A percentile compares a stretch with the other conserved stretches of the same genome.
phyloP scores from a whole-genome alignment of 257 asterid genomes.

The Nyctanthes arbortristis region DNA sequence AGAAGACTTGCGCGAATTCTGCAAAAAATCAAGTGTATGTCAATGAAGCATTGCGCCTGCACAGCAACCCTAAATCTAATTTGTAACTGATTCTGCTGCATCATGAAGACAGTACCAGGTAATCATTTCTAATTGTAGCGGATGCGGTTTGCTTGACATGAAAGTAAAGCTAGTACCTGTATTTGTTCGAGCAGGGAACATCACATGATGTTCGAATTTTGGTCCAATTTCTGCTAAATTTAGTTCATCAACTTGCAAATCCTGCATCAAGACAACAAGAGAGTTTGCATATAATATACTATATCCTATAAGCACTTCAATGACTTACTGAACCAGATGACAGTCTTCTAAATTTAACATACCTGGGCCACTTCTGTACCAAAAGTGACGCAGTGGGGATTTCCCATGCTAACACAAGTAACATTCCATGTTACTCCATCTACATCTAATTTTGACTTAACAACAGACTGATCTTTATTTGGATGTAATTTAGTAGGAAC shows the following conservation, averaged over 20 bases:
- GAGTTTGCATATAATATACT: background rate
- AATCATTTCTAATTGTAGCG: background rate
- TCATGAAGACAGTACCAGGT: background rate
- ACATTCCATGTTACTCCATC: conserved; percentile 72
- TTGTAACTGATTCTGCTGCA: background rate
- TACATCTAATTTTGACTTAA: conserved; percentile 57
- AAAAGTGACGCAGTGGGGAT: conserved; percentile 82
- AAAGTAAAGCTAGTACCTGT: conserved; percentile 55
- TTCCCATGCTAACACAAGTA: conserved; percentile 93
- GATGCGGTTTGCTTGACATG: background rate
- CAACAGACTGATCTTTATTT: conserved; percentile 61
- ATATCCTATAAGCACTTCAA: background rate
- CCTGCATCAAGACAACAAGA: conserved; percentile 36
- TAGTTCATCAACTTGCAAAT: conserved; percentile 73
- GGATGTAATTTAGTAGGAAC: conserved; percentile 82
- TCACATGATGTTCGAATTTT: conserved; percentile 71
- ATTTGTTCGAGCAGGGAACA: conserved; percentile 94
- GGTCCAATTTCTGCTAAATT: conserved; percentile 81
- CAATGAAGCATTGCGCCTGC: background rate
- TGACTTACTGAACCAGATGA: background rate
- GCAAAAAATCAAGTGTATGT: conserved; percentile 29
- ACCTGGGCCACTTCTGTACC: conserved; percentile 57
- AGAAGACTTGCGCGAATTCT: conserved; percentile 89
- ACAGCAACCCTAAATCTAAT: background rate
- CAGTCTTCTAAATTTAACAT: background rate